Percentiles rank a stretch among this genome's conserved stretches.
Evolutionary conservation across 2,329 filamentous ascomycete species (phyloP).

Genomic region (Aspergillus pseudoviridinutans): DNA sequence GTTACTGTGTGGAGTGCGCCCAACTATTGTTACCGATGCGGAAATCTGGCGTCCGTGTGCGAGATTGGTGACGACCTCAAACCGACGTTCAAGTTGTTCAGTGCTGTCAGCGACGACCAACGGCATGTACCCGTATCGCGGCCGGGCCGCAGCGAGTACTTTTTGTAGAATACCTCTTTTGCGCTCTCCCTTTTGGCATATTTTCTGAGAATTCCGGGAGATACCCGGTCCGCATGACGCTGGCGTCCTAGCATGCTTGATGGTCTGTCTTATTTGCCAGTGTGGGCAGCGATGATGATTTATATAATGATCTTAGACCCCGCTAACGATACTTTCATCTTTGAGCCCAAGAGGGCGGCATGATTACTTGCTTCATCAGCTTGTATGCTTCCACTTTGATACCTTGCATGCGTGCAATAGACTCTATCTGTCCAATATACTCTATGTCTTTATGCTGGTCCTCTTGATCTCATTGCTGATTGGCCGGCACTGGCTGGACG

Average conservation of each 20-base stretch:
- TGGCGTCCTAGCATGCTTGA: slow-evolving; percentile 28
- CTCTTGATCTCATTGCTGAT: not conserved
- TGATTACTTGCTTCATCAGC: not conserved
- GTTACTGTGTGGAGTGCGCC: slow-evolving; percentile 76
- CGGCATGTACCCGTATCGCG: slow-evolving; percentile 42
- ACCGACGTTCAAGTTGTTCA: slow-evolving; percentile 70
- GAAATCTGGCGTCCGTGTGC: slow-evolving; percentile 88
- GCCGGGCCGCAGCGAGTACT: slow-evolving; percentile 47
- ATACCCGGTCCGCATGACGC: slow-evolving; percentile 26
- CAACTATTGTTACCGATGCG: slow-evolving; percentile 97
- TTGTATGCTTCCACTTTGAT: not conserved
- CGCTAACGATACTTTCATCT: slow-evolving; percentile 26
- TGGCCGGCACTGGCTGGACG: not conserved
- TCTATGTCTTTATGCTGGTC: not conserved
- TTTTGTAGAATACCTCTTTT: slow-evolving; percentile 35
- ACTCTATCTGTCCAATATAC: not conserved
- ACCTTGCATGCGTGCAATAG: not conserved
- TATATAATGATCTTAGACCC: slow-evolving; percentile 36
- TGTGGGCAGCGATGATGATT: slow-evolving; percentile 20
- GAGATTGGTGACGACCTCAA: slow-evolving; percentile 79
- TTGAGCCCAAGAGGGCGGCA: not conserved
- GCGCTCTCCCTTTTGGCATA: slow-evolving; percentile 6
- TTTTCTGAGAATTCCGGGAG: slow-evolving; percentile 12
- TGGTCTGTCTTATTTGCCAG: slow-evolving; percentile 11
- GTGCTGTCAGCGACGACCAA: slow-evolving; percentile 45